Percentiles rank a stretch among this genome's conserved stretches.
Conservation (phyloP, 441 rosid species). For the California macrophylla region DNA sequence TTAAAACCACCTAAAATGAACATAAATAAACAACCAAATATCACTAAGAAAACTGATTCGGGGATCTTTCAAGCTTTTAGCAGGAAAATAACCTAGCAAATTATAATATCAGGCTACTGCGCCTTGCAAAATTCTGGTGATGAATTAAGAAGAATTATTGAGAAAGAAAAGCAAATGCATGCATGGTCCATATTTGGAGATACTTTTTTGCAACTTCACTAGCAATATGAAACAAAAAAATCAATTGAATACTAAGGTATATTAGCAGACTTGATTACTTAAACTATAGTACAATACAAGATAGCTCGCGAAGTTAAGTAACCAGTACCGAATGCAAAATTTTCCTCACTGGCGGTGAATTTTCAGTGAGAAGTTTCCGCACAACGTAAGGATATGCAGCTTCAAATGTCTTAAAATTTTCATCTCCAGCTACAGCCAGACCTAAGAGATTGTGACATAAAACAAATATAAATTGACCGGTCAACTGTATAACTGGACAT, state of each 20-base stretch:
- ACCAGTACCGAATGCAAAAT: constrained; percentile 61
- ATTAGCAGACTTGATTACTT: background rate
- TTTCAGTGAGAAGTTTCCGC: constrained; percentile 68
- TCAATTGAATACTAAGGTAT: background rate
- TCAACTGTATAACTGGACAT: background rate
- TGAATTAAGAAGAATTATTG: background rate
- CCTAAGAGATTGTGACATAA: constrained; percentile 39
- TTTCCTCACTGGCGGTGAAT: constrained; percentile 51
- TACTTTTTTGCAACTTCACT: background rate
- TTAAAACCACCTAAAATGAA: constrained; percentile 53
- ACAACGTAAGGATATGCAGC: constrained; percentile 85
- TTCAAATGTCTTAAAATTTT: constrained; percentile 65
- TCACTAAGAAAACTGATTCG: constrained; percentile 11
- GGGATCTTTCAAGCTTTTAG: constrained; percentile 8
- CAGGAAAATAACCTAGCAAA: constrained; percentile 2
- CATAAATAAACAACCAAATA: constrained; percentile 3
- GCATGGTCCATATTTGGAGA: background rate
- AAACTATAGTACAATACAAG: background rate
- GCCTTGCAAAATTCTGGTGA: background rate
- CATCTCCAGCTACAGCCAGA: constrained; percentile 53
- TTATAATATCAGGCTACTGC: background rate
- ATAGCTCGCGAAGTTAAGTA: background rate
- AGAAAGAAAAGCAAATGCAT: background rate
- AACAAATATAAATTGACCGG: constrained; percentile 11
- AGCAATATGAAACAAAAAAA: background rate